Conservation (phyloP, 1,139 yeast genomes). For the Candida frijolesensis region DNA sequence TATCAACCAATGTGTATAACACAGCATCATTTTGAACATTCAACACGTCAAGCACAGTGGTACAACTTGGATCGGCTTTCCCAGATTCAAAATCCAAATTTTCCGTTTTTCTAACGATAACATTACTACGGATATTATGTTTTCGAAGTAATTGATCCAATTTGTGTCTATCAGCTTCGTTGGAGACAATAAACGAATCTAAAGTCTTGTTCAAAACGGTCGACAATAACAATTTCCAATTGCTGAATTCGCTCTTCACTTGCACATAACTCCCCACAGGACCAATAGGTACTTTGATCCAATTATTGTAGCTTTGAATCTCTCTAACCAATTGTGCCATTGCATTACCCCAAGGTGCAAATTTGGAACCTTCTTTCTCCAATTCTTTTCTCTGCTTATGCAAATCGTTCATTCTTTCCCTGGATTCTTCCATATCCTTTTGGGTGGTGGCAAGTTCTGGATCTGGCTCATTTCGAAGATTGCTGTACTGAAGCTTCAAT, state of each 20-base stretch:
- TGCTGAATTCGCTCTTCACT: slow-evolving; percentile 54
- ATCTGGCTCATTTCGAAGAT: slow-evolving; percentile 6
- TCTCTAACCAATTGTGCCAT: slow-evolving; percentile 44
- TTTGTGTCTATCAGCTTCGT: slow-evolving; percentile 57
- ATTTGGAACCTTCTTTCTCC: slow-evolving; percentile 23
- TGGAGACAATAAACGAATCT: slow-evolving; percentile 68
- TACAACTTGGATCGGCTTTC: slow-evolving; percentile 25
- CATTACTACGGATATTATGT: slow-evolving; percentile 28
- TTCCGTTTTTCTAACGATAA: slow-evolving; percentile 61
- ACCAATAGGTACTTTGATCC: slow-evolving; percentile 67
- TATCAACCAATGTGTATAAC: slow-evolving; percentile 66
- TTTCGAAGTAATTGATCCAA: slow-evolving; percentile 47
- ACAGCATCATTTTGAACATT: slow-evolving; percentile 56
- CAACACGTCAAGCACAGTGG: slow-evolving; percentile 63
- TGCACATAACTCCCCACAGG: slow-evolving; percentile 73
- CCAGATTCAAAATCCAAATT: slow-evolving; percentile 51
- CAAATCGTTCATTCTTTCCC: slow-evolving; percentile 6
- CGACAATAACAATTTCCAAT: slow-evolving; percentile 69
- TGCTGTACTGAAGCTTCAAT: slow-evolving; percentile 8
- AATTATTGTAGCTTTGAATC: slow-evolving; percentile 40
- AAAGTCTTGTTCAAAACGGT: slow-evolving; percentile 46
- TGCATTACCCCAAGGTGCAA: slow-evolving; percentile 48
- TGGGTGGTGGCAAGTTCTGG: slow-evolving; percentile 8
- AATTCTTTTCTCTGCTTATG: slow-evolving; percentile 10
- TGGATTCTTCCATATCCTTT: slow-evolving; percentile 4